phyloP scores from a whole-genome alignment of 2,329 filamentous ascomycete genomes.

The Pseudogymnoascus sp. region DNA sequence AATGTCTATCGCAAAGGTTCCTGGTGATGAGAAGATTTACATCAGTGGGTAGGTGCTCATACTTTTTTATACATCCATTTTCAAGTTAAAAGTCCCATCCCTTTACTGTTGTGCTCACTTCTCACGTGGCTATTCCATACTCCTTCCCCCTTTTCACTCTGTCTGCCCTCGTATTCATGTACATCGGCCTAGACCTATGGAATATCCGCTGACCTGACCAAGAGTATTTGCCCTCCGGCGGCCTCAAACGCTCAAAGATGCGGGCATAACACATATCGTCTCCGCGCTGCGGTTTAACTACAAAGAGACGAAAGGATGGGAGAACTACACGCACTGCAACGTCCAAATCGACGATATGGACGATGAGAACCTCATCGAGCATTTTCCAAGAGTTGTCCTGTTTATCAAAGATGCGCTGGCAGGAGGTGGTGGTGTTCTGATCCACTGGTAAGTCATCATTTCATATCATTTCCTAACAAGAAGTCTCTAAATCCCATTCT shows the following conservation, averaged over 20 bases:
- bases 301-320: slow-evolving; percentile 46
- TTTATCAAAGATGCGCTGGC: slow-evolving; percentile 78
- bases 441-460: slow-evolving; percentile 58
- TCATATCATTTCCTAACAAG: slow-evolving; percentile 11
- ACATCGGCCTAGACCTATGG: not conserved
- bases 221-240: slow-evolving; percentile 77
- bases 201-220: slow-evolving; percentile 15
- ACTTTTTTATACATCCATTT: slow-evolving; percentile 15
- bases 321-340: slow-evolving; percentile 63
- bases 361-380: slow-evolving; percentile 76
- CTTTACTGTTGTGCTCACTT: not conserved
- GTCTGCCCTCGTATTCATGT: not conserved
- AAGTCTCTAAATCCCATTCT: slow-evolving; percentile 11
- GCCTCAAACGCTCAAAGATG: slow-evolving; percentile 60
- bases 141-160: not conserved
- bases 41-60: slow-evolving; percentile 63
- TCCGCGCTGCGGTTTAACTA: slow-evolving; percentile 66
- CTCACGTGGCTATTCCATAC: not conserved
- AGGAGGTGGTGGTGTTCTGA: slow-evolving; percentile 54
- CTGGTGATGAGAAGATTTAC: slow-evolving; percentile 65
- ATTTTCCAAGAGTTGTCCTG: slow-evolving; percentile 69
- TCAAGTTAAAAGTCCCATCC: not conserved
- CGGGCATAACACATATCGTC: slow-evolving; percentile 83
- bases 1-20: slow-evolving; percentile 62
- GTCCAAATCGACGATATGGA: slow-evolving; percentile 89